phyloP scores from a whole-genome alignment of 2,329 filamentous ascomycete genomes.

The Grosmannia huntii region DNA sequence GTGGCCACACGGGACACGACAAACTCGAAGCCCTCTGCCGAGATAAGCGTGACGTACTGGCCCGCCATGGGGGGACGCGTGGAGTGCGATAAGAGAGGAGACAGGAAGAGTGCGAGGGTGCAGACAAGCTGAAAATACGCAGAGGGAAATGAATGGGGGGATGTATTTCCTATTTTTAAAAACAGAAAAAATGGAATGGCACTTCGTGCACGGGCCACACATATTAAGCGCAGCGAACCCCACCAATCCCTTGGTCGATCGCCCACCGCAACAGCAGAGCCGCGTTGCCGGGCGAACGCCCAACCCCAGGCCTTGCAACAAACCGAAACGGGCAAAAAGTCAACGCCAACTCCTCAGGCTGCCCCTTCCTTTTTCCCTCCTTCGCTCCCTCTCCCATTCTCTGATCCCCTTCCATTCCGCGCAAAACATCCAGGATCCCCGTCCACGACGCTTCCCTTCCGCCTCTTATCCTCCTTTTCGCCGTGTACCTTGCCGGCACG shows the following conservation, averaged over 20 bases:
- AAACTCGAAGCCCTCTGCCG: slow-evolving; percentile 65
- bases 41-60: slow-evolving; percentile 68
- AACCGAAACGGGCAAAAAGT: slow-evolving; percentile 11
- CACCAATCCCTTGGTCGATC: neutral
- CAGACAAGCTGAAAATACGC: too few species aligned
- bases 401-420: neutral
- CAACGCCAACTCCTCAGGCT: slow-evolving; percentile 2
- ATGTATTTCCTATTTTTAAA: too few species aligned
- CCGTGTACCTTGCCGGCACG: too few species aligned
- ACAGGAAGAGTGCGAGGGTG: neutral
- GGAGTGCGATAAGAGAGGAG: slow-evolving; percentile 7
- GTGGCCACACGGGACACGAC: slow-evolving; percentile 60
- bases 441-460: too few species aligned
- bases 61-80: slow-evolving; percentile 18
- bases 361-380: neutral
- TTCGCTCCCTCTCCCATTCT: neutral
- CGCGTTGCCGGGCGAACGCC: slow-evolving; percentile 11
- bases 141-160: too few species aligned
- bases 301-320: neutral
- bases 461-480: neutral
- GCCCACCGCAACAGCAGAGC: slow-evolving; percentile 1
- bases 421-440: neutral
- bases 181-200: too few species aligned
- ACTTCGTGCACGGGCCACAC: too few species aligned
- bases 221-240: too few species aligned